These are phyloP conservation scores for Trichoderma breve DNA, from an alignment of 2,329 filamentous ascomycete genomes.

Conservation along the genomic window DNA sequence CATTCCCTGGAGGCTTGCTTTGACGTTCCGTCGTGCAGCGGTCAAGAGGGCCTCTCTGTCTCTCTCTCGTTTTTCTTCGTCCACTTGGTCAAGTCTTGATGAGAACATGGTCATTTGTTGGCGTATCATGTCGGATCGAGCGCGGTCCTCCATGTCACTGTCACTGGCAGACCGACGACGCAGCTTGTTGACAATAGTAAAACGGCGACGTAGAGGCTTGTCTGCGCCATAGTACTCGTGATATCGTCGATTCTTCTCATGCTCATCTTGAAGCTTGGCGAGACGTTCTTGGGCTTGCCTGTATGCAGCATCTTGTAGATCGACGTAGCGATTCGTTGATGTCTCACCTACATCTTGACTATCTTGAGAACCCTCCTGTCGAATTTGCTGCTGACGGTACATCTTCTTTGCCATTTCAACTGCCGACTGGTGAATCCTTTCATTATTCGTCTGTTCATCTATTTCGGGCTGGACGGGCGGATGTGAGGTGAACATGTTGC, in stretches of 20 bases:
- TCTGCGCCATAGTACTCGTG: slow-evolving; percentile 71
- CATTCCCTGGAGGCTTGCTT: slow-evolving; percentile 71
- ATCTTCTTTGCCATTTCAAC: slow-evolving; percentile 87
- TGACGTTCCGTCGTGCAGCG: slow-evolving; percentile 82
- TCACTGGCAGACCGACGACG: slow-evolving; percentile 68
- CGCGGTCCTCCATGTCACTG: slow-evolving; percentile 61
- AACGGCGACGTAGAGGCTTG: slow-evolving; percentile 39
- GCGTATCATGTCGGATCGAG: slow-evolving; percentile 69
- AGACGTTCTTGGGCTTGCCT: slow-evolving; percentile 81
- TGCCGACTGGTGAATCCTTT: slow-evolving; percentile 76
- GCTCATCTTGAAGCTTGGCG: slow-evolving; percentile 73
- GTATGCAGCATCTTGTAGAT: slow-evolving; percentile 82
- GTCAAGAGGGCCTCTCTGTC: slow-evolving; percentile 76
- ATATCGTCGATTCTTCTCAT: slow-evolving; percentile 60
- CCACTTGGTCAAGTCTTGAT: slow-evolving; percentile 63
- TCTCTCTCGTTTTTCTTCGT: slow-evolving; percentile 68
- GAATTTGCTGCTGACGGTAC: slow-evolving; percentile 69
- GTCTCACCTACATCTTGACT: slow-evolving; percentile 35
- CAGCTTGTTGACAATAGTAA: slow-evolving; percentile 54
- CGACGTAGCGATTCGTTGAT: slow-evolving; percentile 53
- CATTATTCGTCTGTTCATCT: slow-evolving; percentile 70
- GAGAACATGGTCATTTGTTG: slow-evolving; percentile 78
- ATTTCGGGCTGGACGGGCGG: slow-evolving; percentile 70
- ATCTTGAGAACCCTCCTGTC: slow-evolving; percentile 51
- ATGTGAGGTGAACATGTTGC: slow-evolving; percentile 74